Conservation (phyloP, 192 early-diverging fungal genomes). For the Haplosporangium gracile region DNA sequence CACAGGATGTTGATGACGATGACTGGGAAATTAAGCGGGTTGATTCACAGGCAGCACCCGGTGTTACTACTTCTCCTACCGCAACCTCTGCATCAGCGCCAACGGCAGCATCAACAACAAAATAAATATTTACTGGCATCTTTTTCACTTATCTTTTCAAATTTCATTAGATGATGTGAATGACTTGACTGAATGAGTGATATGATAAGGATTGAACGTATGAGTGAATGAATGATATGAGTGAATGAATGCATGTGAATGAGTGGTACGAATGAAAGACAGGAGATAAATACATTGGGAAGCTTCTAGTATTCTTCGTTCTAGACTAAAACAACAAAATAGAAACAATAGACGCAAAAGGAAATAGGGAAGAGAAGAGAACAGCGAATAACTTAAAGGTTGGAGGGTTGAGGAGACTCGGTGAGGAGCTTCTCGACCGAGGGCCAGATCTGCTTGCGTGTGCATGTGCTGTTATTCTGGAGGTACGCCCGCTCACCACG, state of each 20-base stretch:
- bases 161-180: too few relatives aligned
- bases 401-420: background rate
- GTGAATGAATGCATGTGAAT: too few relatives aligned
- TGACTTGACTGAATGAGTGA: too few relatives aligned
- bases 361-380: background rate
- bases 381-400: slow-evolving; percentile 3
- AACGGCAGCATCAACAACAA: background rate
- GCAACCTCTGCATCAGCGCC: background rate
- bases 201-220: too few relatives aligned
- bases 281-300: too few relatives aligned
- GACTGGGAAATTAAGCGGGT: slow-evolving; percentile 59
- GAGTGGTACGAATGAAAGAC: too few relatives aligned
- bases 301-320: background rate
- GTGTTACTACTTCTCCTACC: slow-evolving; percentile 42
- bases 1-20: slow-evolving; percentile 43
- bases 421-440: slow-evolving; percentile 53
- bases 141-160: too few relatives aligned
- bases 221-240: too few relatives aligned
- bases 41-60: slow-evolving; percentile 18
- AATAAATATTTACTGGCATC: background rate
- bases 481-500: slow-evolving; percentile 53
- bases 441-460: slow-evolving; percentile 76
- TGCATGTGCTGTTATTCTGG: slow-evolving; percentile 66
- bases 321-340: background rate
- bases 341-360: background rate